Conservation (phyloP, 306 rosid species). For the Betula pendula region DNA sequence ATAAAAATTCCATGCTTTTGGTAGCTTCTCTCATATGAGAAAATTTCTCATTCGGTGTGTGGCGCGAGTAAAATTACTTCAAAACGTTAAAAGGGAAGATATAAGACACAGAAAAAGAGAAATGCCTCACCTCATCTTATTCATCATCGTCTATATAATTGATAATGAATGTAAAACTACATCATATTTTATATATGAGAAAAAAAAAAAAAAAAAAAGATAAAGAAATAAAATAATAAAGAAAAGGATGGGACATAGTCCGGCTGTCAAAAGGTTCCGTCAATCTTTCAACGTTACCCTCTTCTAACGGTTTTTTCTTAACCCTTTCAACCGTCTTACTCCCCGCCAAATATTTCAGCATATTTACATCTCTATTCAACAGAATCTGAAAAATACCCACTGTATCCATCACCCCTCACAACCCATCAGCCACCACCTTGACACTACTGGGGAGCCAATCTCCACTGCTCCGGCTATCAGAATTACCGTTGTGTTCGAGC, state of each 20-base stretch:
- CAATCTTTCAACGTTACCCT: constrained; percentile 27
- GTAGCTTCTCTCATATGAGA: no score
- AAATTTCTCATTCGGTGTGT: no score
- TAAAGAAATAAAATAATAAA: constrained; percentile 34
- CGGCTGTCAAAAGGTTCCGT: constrained; percentile 9
- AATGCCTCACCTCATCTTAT: constrained; percentile 56
- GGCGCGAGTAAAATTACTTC: no score
- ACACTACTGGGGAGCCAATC: constrained; percentile 64
- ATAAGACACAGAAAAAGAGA: constrained; percentile 8
- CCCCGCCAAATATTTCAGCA: constrained; percentile 40
- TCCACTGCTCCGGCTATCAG: constrained; percentile 40
- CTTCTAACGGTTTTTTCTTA: constrained; percentile 49
- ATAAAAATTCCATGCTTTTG: no score
- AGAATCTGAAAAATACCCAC: constrained; percentile 38
- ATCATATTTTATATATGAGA: constrained; percentile 21
- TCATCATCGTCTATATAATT: constrained; percentile 28
- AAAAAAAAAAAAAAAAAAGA: constrained; percentile 22
- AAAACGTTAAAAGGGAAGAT: not conserved
- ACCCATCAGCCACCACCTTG: constrained; percentile 50
- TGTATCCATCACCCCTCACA: constrained; percentile 21
- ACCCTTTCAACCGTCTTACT: constrained; percentile 44
- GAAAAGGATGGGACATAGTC: constrained; percentile 19
- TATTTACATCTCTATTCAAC: constrained; percentile 69
- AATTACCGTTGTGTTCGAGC: constrained; percentile 65
- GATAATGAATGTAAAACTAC: constrained; percentile 44